A percentile compares a stretch with the other conserved stretches of the same genome.
Evolutionary conservation across 1,284 basidiomycete species (phyloP).

Genomic region (Mycosarcoma maydis): DNA sequence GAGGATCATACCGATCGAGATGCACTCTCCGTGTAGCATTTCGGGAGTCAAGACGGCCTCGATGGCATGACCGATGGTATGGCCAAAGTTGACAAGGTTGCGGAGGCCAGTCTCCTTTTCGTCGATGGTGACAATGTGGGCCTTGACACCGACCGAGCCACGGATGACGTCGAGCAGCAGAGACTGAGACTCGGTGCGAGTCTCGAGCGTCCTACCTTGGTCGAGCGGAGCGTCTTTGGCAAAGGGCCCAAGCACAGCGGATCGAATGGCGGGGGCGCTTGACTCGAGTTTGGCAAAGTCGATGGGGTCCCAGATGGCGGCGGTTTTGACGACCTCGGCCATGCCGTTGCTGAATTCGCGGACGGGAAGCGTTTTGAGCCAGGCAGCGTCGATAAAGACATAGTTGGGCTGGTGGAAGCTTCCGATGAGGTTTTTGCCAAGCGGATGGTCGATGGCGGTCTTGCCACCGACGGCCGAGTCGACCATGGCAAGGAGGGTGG

Average conservation of each 20-base stretch:
- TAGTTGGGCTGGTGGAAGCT: constrained; percentile 98
- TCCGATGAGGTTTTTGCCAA: constrained; percentile 97
- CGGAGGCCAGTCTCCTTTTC: constrained; percentile 66
- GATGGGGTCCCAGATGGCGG: constrained; percentile 65
- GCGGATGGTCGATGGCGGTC: constrained; percentile 95
- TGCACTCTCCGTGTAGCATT: constrained; percentile 66
- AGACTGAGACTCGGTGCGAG: constrained; percentile 60
- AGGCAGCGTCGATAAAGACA: constrained; percentile 96
- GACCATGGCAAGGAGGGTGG: constrained; percentile 96
- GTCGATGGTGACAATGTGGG: constrained; percentile 66
- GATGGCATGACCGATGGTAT: constrained; percentile 66
- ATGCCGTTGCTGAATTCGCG: constrained; percentile 98
- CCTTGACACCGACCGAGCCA: constrained; percentile 66
- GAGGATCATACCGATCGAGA: constrained; percentile 66
- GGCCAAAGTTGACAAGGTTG: constrained; percentile 67
- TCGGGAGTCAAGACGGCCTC: constrained; percentile 65
- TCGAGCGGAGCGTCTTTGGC: constrained; percentile 40
- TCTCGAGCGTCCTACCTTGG: constrained; percentile 58
- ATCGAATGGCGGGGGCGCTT: constrained; percentile 58
- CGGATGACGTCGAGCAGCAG: constrained; percentile 66
- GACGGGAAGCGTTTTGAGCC: constrained; percentile 89
- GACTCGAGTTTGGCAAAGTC: constrained; percentile 66
- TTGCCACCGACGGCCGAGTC: constrained; percentile 97
- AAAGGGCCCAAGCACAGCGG: constrained; percentile 60
- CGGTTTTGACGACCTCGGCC: constrained; percentile 88